Evolutionary conservation across 2,329 filamentous ascomycete species (phyloP).

Genomic region (Aspergillus fructus): DNA sequence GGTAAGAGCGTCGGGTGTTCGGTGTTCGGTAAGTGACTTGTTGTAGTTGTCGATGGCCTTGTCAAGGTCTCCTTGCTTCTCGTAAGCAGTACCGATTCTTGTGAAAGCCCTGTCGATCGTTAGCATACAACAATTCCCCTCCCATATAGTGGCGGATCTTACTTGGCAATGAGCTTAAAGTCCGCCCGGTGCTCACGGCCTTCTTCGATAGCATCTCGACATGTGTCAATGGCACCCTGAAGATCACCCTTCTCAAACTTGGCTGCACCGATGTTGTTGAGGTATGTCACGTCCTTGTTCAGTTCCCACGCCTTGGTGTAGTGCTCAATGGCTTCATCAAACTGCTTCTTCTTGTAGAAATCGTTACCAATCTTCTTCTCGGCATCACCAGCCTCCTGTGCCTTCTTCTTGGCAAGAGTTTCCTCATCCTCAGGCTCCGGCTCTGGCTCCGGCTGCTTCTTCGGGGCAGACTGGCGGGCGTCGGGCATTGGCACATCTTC

Average conservation of each 20-base stretch:
- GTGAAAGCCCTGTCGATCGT: constrained; percentile 66
- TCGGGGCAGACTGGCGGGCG: constrained; percentile 51
- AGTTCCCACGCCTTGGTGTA: constrained; percentile 94
- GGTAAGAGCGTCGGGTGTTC: constrained; percentile 86
- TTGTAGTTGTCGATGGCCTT: constrained; percentile 88
- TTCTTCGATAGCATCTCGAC: constrained; percentile 84
- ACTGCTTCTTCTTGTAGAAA: constrained; percentile 97
- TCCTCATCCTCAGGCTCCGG: constrained; percentile 77
- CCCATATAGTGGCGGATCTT: constrained; percentile 20
- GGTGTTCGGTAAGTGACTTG: constrained; percentile 92
- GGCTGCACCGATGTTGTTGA: constrained; percentile 93
- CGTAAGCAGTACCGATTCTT: constrained; percentile 89
- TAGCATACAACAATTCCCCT: constrained; percentile 5
- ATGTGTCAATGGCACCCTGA: constrained; percentile 79
- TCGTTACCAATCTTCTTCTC: constrained; percentile 94
- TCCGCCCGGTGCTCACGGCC: constrained; percentile 87
- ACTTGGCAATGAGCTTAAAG: constrained; percentile 98
- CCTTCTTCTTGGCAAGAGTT: constrained; percentile 76
- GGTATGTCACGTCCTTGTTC: constrained; percentile 94
- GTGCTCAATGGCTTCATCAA: constrained; percentile 90
- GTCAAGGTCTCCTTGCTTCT: constrained; percentile 78
- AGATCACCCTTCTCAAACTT: constrained; percentile 97
- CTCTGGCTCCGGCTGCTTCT: constrained; percentile 65
- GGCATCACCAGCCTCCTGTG: constrained; percentile 88
- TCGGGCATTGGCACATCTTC: constrained; percentile 81